Base-by-base conservation (phyloP, 306 rosid species). In the Citrullus mucosospermus region DNA sequence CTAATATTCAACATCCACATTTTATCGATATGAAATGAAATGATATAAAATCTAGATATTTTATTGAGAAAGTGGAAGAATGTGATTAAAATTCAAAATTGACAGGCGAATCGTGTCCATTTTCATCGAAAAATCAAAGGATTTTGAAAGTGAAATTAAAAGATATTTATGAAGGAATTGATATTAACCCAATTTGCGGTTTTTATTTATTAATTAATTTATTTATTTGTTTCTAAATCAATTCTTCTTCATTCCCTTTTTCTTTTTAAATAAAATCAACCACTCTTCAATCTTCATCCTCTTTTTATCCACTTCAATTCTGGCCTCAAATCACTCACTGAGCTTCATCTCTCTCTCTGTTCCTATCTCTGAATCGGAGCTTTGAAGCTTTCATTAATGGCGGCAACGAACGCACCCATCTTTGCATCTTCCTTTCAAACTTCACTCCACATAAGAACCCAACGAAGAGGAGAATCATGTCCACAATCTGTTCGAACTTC, bases 341-440 rank as follows among this genome's bases (percentile, higher is more conserved):
- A 46, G 38, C 66, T 78, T 59, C 75, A 17, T 50, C 61, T 78
- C 81, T 81, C 36, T 32, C 36, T 32, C 36, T 2, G 36, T 32
- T 32, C 1, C 36, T 32, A 32, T 32, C 36, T 32, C 36, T 46
- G 48, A 73, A 50, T 79, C 76, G 54, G 72, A 82, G 80, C 62
- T n/a, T 61, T 22, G 56, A 61, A 67, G 73, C 78, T 74, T 82
- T 80, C 54, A 82, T 72, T 75, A 80, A 89, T 89, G 95, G 96
- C 97, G 39, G 86, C 91, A 71, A 78, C 86, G 0, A 88, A 84
- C 69, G 60, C 88, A 18, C 87, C 96, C 78, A 85, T 92, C 77
- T 80, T 82, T 86, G 83, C 88, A 2, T 80, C 92, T 77, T 81
- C 96, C 51, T 78, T 88, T 8, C 89, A 83, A 77, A 80, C 88